A percentile compares a stretch with the other conserved stretches of the same genome.
These are phyloP conservation scores for Lecanicillium sp. DNA, from an alignment of 2,329 filamentous ascomycete genomes.

Conservation along the genomic window DNA sequence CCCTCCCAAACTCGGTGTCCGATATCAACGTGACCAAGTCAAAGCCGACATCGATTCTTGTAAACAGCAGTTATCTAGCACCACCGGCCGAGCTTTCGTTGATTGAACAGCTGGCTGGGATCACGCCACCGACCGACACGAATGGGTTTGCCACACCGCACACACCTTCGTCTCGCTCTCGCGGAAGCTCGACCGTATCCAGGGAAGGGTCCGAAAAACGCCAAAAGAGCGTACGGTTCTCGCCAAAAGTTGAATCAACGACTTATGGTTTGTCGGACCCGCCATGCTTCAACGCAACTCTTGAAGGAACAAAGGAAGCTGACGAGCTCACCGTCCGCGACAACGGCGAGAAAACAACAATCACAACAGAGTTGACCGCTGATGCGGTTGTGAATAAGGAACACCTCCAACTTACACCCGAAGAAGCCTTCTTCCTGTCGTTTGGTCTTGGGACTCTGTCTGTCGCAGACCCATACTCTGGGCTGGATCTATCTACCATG, in stretches of 20 bases:
- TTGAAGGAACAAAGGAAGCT: background rate
- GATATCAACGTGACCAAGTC: constrained; percentile 32
- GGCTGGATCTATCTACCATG: constrained; percentile 41
- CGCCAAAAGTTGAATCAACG: constrained; percentile 58
- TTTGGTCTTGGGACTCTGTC: constrained; percentile 73
- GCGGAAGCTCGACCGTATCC: constrained; percentile 5
- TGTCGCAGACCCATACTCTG: constrained; percentile 47
- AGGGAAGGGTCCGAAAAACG: constrained; percentile 28
- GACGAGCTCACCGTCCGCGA: no score
- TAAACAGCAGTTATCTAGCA: constrained; percentile 4
- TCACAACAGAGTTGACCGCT: constrained; percentile 1
- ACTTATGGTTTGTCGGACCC: constrained; percentile 51
- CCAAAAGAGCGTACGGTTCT: constrained; percentile 65
- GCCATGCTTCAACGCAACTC: constrained; percentile 38
- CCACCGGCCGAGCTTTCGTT: background rate
- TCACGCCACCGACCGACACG: background rate
- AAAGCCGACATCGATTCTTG: constrained; percentile 11
- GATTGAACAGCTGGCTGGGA: constrained; percentile 12
- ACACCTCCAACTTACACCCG: constrained; percentile 83
- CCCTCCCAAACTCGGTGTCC: constrained; percentile 49
- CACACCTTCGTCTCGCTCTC: constrained; percentile 4
- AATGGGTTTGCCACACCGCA: background rate
- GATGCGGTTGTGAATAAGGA: constrained; percentile 51
- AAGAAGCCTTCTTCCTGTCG: constrained; percentile 86
- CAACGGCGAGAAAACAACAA: constrained; percentile 18